Evolutionary conservation across 2,329 filamentous ascomycete species (phyloP), one percentile per base, ranked within the genome.

Genomic region (Botrytis pseudocinerea): DNA sequence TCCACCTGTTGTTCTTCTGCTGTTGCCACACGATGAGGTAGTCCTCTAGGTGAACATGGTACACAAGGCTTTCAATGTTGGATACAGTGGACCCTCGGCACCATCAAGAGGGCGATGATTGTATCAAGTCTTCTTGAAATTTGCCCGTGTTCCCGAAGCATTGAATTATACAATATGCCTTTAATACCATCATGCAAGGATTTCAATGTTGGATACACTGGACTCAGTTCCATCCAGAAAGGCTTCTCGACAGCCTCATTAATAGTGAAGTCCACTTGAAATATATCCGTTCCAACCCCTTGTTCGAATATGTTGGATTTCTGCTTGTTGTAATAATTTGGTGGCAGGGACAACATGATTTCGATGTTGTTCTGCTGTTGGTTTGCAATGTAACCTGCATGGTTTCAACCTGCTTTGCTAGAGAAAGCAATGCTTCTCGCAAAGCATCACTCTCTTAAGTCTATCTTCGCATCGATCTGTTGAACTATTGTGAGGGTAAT

Each of bases 11-110:
- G n/a, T 42, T 57, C 35, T 28, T 28, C 25, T 22, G 51, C 25
- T 32, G 6, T 57, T 57, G 35, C 46, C 65, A 68, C 46, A 57
- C 32, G 8, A 28, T 32, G 48, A 68, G 7, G 16, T 5, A 57
- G 48, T 14, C 46, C 32, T 18, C 35, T 35, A 68, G n/a, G 25
- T 42, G 38, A 32, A 12, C 48, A 57, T 57, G 65, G 35, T 42
- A 25, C 18, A 10, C n/a, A n/a, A 68, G 65, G 65, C 65, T 68
- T 57, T 57, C 48, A 10, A 9, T 32, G 35, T 68, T 68, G 65
- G 65, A 42, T 68, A 28, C n/a, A 22, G 25, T 42, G 9, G 18
- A 57, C 22, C 54, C 28, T 35, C 10, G 25, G n/a, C 42, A 16
- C 20, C 65, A 32, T 68, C 48, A 22, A n/a, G 14, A 40, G 28